A percentile compares a stretch with the other conserved stretches of the same genome.
Evolutionary conservation across 2,329 filamentous ascomycete genomes (phyloP).

Genomic region (Xylaria digitata): DNA sequence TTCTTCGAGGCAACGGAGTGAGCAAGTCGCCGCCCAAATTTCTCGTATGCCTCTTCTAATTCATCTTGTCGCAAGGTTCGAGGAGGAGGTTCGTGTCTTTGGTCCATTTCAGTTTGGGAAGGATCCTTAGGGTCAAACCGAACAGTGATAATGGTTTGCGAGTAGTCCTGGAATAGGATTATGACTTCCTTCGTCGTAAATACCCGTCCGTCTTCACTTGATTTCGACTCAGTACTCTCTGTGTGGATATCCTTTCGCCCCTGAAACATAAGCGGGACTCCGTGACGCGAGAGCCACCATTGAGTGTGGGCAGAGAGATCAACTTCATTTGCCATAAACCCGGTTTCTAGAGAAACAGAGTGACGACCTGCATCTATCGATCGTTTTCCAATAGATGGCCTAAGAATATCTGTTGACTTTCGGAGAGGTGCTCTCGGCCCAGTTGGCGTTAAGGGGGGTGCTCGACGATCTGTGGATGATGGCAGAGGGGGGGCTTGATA

Average conservation of each 20-base stretch:
- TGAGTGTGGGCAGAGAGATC: slow-evolving; percentile 78
- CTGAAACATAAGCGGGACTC: slow-evolving; percentile 83
- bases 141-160: slow-evolving; percentile 87
- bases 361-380: slow-evolving; percentile 83
- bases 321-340: slow-evolving; percentile 88
- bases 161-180: slow-evolving; percentile 95
- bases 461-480: slow-evolving; percentile 60
- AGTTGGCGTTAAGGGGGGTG: slow-evolving; percentile 55
- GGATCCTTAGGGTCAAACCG: slow-evolving; percentile 81
- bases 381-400: slow-evolving; percentile 60
- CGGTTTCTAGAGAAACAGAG: slow-evolving; percentile 78
- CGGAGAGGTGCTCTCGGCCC: slow-evolving; percentile 57
- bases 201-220: slow-evolving; percentile 75
- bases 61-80: slow-evolving; percentile 88
- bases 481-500: slow-evolving; percentile 57
- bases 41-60: slow-evolving; percentile 85
- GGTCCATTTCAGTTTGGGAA: slow-evolving; percentile 78
- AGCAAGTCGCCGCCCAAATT: slow-evolving; percentile 82
- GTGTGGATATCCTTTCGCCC: slow-evolving; percentile 84
- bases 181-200: slow-evolving; percentile 83
- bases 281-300: slow-evolving; percentile 89
- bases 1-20: slow-evolving; percentile 78
- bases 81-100: slow-evolving; percentile 87
- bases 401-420: slow-evolving; percentile 73
- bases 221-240: slow-evolving; percentile 82